Evolutionary conservation across 2,329 filamentous ascomycete species (phyloP).

Genomic region (Cordyceps fumosorosea): DNA sequence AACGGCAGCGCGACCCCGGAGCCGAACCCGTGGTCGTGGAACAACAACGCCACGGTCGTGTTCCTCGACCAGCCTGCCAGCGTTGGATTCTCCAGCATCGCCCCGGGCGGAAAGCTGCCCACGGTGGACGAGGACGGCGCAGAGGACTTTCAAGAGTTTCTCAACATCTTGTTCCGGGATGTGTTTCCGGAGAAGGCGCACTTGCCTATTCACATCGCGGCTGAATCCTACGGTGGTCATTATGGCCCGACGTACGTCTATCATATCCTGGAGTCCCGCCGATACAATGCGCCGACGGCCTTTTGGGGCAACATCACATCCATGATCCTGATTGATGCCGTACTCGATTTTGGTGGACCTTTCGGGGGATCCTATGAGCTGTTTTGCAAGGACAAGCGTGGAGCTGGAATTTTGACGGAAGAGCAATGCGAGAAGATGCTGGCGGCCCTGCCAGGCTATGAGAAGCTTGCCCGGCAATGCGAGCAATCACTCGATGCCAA

Average conservation of each 20-base stretch:
- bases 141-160: constrained; percentile 41
- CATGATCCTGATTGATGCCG: constrained; percentile 16
- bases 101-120: constrained; percentile 21
- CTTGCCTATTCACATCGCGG: constrained; percentile 38
- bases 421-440: constrained; percentile 23
- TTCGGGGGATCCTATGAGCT: constrained; percentile 15
- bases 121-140: constrained; percentile 35
- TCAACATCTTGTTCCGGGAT: constrained; percentile 39
- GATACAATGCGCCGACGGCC: constrained; percentile 9
- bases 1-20: not conserved
- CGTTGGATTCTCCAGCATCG: constrained; percentile 47
- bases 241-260: constrained; percentile 29
- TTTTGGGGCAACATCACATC: constrained; percentile 60
- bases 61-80: constrained; percentile 49
- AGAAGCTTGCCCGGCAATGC: constrained; percentile 49
- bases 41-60: constrained; percentile 28
- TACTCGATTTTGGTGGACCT: constrained; percentile 14
- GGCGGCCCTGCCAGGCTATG: constrained; percentile 36
- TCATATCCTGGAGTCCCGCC: constrained; percentile 16
- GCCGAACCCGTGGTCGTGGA: constrained; percentile 18
- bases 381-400: constrained; percentile 14
- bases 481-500: constrained; percentile 80
- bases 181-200: constrained; percentile 33
- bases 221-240: constrained; percentile 31
- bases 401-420: constrained; percentile 16